Base-by-base conservation (phyloP, 768 basidiomycete species). In the Paxillus rubicundulus region DNA sequence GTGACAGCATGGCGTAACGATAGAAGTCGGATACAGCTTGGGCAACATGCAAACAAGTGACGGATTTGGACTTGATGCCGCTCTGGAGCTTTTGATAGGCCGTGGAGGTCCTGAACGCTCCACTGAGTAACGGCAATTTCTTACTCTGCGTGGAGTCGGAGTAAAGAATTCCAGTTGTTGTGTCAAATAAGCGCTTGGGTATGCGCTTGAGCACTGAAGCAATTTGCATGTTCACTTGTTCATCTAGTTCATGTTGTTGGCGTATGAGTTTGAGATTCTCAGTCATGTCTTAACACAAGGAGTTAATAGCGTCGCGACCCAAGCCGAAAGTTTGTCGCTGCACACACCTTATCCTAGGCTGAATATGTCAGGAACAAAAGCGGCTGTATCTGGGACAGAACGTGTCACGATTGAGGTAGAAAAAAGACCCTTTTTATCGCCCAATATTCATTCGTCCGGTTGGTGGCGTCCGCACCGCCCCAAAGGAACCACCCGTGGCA, bases 1-100 rank as follows among this genome's bases (percentile, higher is more conserved):
- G 50, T 9, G 50, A 52, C 10, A 52, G 30, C 33, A 34, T 52
- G 32, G 34, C 50, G 43, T 45, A 52, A 13, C 13, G 2, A 8
- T 37, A 37, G 36, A 37, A 37, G 14, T 17, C 13, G 36, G 16
- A 16, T 17, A 37, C 36, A 37, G 36, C 12, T 16, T 8, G 13
- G 5, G 36, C 1, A 13, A 17, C 36, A 17, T 37, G 12, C 4
- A 16, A 37, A 8, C 3, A 37, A 37, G 36, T 16, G 13, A 37
- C n/a, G n/a, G 44, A 4, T 33, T 20, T 17, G 27, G 30, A 32
- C 32, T 45, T n/a, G 30, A 45, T 3, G 13, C 18, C n/a, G 28
- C 13, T 33, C 30, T 17, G 17, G 30, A 45, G 44, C 12, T 18
- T 45, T n/a, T 33, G 44, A 20, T 45, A 45, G 30, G 44, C 32